phyloP scores from a whole-genome alignment of 2,329 filamentous ascomycete species.

The Pseudogymnoascus sp. region DNA sequence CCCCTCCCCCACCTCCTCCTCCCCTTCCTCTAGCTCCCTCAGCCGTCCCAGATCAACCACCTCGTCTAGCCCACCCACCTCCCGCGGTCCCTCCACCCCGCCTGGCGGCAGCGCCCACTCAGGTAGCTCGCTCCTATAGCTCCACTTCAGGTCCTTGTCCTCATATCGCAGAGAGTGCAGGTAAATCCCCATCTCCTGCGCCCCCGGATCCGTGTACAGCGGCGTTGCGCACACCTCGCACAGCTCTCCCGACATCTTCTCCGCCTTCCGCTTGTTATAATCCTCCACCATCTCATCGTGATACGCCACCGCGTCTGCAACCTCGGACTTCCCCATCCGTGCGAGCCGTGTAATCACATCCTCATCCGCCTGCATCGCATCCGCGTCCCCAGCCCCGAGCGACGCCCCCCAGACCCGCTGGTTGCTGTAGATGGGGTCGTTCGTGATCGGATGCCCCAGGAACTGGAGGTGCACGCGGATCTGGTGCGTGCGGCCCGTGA shows the following conservation, averaged over 20 bases:
- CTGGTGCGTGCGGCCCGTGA: slow-evolving; percentile 92
- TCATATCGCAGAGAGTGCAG: slow-evolving; percentile 88
- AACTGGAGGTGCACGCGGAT: slow-evolving; percentile 91
- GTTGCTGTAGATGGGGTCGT: slow-evolving; percentile 97
- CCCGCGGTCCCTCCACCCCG: slow-evolving; percentile 49
- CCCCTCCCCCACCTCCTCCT: neutral
- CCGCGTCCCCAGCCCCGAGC: slow-evolving; percentile 60
- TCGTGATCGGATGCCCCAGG: slow-evolving; percentile 88
- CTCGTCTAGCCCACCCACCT: slow-evolving; percentile 52
- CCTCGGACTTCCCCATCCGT: slow-evolving; percentile 89
- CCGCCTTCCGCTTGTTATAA: slow-evolving; percentile 84
- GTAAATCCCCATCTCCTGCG: slow-evolving; percentile 87
- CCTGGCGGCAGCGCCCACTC: slow-evolving; percentile 76
- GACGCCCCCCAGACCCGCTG: slow-evolving; percentile 79
- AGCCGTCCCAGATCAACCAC: slow-evolving; percentile 44
- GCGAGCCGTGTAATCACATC: slow-evolving; percentile 80
- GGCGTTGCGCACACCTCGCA: slow-evolving; percentile 80
- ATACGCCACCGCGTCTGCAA: slow-evolving; percentile 84
- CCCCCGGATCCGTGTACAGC: slow-evolving; percentile 85
- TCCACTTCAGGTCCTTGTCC: slow-evolving; percentile 74
- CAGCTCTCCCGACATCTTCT: slow-evolving; percentile 80
- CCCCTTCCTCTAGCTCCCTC: neutral
- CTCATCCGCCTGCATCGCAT: slow-evolving; percentile 66
- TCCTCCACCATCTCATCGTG: slow-evolving; percentile 88
- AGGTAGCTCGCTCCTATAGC: slow-evolving; percentile 77